A percentile compares a stretch with the other conserved stretches of the same genome.
Conservation (phyloP, 805 yeast species). For the Saccharomycopsis guyanensis region DNA sequence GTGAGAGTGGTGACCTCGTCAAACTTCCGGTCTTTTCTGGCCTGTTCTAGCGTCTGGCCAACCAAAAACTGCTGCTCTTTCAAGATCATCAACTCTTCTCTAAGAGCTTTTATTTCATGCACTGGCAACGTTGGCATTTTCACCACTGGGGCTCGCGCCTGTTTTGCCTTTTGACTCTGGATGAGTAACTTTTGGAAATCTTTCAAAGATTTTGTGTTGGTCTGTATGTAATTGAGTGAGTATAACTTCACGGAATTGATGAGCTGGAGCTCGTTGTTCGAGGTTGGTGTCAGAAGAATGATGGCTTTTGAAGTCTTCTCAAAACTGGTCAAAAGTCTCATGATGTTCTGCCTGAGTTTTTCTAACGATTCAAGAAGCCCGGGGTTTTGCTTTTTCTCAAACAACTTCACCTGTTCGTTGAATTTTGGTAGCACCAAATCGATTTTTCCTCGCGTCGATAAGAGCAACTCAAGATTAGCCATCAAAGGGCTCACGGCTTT, state of each 20-base stretch:
- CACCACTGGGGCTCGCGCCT: constrained; percentile 3
- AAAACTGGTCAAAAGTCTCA: constrained; percentile 8
- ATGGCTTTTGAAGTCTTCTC: constrained; percentile 16
- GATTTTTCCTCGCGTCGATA: constrained; percentile 23
- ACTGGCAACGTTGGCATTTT: constrained; percentile 25
- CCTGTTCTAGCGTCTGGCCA: constrained; percentile 51
- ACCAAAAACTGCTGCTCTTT: constrained; percentile 78
- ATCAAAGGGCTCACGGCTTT: constrained; percentile 29
- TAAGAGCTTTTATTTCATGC: constrained; percentile 46
- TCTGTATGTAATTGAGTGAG: constrained; percentile 9
- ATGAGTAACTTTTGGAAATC: constrained; percentile 33
- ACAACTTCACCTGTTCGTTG: constrained; percentile 3
- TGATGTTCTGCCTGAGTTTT: background rate
- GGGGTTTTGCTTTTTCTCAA: background rate
- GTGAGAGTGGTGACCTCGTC: constrained; percentile 65
- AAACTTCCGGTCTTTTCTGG: constrained; percentile 60
- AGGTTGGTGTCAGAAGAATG: background rate
- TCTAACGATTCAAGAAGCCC: background rate
- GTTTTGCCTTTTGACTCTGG: constrained; percentile 25
- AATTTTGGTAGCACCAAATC: constrained; percentile 22
- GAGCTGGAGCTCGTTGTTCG: constrained; percentile 14
- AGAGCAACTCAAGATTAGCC: constrained; percentile 22
- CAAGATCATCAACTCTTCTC: constrained; percentile 79
- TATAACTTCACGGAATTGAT: constrained; percentile 8
- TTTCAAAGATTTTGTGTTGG: constrained; percentile 7